Conservation (phyloP, 2,329 filamentous ascomycete species). For the Xenoacremonium recifei region DNA sequence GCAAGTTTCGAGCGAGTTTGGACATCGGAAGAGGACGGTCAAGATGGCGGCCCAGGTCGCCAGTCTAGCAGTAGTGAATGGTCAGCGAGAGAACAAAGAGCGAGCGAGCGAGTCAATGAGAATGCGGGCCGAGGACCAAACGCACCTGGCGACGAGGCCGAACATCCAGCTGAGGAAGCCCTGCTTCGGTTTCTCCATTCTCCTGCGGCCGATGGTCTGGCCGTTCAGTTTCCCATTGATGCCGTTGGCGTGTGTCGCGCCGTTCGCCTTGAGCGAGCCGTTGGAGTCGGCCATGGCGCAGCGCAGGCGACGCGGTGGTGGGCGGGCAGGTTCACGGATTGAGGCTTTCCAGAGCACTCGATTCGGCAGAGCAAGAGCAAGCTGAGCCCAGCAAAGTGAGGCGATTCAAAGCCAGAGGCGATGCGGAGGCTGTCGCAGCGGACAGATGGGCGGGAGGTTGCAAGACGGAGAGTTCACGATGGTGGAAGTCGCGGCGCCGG, state of each 20-base stretch:
- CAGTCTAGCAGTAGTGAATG: slow-evolving; percentile 45
- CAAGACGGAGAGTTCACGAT: slow-evolving; percentile 7
- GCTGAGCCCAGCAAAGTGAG: background rate
- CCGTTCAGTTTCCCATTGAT: slow-evolving; percentile 29
- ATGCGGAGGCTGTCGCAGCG: background rate
- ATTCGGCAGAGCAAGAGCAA: too few relatives aligned
- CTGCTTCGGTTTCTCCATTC: slow-evolving; percentile 18
- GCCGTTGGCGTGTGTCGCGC: slow-evolving; percentile 34
- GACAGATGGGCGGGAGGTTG: background rate
- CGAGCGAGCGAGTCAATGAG: background rate
- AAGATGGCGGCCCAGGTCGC: slow-evolving; percentile 83
- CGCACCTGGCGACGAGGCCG: slow-evolving; percentile 55
- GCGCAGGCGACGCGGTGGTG: too few relatives aligned
- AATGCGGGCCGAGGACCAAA: slow-evolving; percentile 1
- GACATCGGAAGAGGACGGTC: slow-evolving; percentile 80
- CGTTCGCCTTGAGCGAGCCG: slow-evolving; percentile 36
- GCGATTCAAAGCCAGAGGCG: background rate
- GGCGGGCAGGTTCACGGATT: too few relatives aligned
- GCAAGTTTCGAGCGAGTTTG: slow-evolving; percentile 65
- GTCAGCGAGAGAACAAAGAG: background rate
- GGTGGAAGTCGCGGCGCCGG: slow-evolving; percentile 8
- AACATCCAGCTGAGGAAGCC: slow-evolving; percentile 39
- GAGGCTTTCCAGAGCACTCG: too few relatives aligned
- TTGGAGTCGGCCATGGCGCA: slow-evolving; percentile 35
- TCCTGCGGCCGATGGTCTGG: slow-evolving; percentile 23